Conservation (phyloP, 1,139 yeast species). For the Debaryomyces fabryi region DNA sequence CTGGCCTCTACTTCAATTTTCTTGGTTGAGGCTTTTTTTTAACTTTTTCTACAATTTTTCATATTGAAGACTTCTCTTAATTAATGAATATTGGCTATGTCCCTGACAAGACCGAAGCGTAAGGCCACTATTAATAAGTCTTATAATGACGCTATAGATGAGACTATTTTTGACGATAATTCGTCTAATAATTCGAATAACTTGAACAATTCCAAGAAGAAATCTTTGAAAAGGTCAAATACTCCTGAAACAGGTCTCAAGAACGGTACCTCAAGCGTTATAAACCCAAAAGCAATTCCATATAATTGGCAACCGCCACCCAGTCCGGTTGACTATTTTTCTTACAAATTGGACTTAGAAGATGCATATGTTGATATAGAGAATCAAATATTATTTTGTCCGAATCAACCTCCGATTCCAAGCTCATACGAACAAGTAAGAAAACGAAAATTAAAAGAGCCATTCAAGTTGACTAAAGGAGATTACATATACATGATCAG, state of each 20-base stretch:
- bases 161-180: slow-evolving; percentile 32
- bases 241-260: background rate
- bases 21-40: background rate
- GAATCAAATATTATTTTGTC: slow-evolving; percentile 39
- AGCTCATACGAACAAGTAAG: slow-evolving; percentile 14
- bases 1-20: background rate
- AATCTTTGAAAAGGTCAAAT: background rate
- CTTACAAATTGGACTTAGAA: slow-evolving; percentile 35
- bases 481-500: slow-evolving; percentile 85
- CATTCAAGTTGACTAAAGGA: slow-evolving; percentile 42
- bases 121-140: slow-evolving; percentile 49
- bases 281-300: slow-evolving; percentile 22
- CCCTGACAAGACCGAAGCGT: slow-evolving; percentile 43
- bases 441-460: slow-evolving; percentile 19
- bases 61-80: background rate
- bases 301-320: slow-evolving; percentile 47
- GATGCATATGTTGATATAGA: slow-evolving; percentile 39
- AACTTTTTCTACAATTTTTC: background rate
- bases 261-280: slow-evolving; percentile 5
- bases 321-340: slow-evolving; percentile 35
- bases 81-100: slow-evolving; percentile 16
- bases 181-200: slow-evolving; percentile 3
- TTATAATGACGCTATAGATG: slow-evolving; percentile 43
- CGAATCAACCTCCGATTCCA: slow-evolving; percentile 25
- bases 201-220: slow-evolving; percentile 6